Base-by-base conservation (phyloP, 1,139 yeast genomes). In the Blastobotrys aristatus region DNA sequence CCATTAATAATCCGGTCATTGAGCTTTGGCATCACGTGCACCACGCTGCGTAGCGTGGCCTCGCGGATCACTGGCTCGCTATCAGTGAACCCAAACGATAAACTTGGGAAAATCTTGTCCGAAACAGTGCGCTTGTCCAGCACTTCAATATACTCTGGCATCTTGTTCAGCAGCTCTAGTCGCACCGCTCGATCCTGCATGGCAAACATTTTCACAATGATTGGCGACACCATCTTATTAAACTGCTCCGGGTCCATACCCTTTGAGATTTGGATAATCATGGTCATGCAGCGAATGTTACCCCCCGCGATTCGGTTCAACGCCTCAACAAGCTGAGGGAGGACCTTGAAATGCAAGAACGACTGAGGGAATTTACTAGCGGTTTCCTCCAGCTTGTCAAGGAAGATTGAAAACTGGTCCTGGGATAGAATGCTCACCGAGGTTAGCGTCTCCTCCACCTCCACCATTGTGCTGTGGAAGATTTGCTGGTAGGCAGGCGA, bases 1-100 rank as follows among this genome's bases (percentile, higher is more conserved):
- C 89, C 90, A 61, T 92, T 92, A 43, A 90, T 73, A 62, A 87
- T 95, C 47, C 96, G 77, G 34, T 82, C 88, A 0, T 87, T 57
- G 3, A 92, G 73, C 57, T 81, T 81, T 26, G 82, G 81, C 2
- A 83, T 79, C 30, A 92, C 68, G 4, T 71, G 67, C 2, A 83
- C 74, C 6, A 88, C 77, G 1, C 90, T 79, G 46, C 82, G 83
- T 40, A 92, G 71, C 0, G 97, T 86, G 37, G 84, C 87, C 56
- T 86, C 89, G 52, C 97, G 73, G 42, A 92, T 79, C 32, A 83
- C 75, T 7, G 83, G 79, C 61, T 88, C 90, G 0, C 95, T 79
- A 62, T 92, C 98, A 33, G 82, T 80, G 58, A 92, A 84, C 0
- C 97, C 97, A 18, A 84, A 79, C 11, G 83, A 70, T 56, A 87